Base-by-base conservation (phyloP, 305 asterid species). In the Plantago coronopus region DNA sequence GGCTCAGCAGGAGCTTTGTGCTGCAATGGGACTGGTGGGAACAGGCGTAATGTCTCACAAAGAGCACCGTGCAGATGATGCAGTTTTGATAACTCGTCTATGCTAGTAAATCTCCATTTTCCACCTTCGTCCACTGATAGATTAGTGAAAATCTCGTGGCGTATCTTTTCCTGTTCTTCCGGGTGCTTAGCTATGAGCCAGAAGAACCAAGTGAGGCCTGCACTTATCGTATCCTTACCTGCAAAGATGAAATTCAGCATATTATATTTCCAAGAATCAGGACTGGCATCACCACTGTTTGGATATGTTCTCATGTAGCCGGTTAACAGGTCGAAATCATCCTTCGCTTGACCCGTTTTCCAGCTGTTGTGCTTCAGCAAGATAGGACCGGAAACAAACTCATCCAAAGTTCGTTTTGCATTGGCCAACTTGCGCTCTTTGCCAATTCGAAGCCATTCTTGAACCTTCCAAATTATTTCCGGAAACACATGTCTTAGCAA, bases 21-120 rank as follows among this genome's bases (percentile, higher is more conserved):
- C 54, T 80, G 72, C 6, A 77, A n/a, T 14, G 81, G 59, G 15
- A 80, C 70, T 0, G 83, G 72, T 7, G 83, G 86, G 40, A 71
- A 74, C 3, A 77, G 74, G 47, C 83, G 64, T 1, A 80, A 43
- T 1, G 86, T 1, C 64, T 80, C 83, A 18, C 70, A 74, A 17
- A 77, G 22, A 16, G 75, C 83, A 0, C 64, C 80, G 0, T 72
- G 80, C 18, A 80, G 70, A 42, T 80, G 67, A 7, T 48, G 37
- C 37, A 75, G 67, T 17, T 70, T 70, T 48, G 59, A 63, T 3
- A 70, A 54, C 46, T 63, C 66, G 0, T 71, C 69, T 25, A 8
- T 25, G 40, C 23, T 31, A 21, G 61, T 14, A 34, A 17, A 62
- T 17, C 38, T 43, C 71, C 74, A 75, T 54, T 57, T 57, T 21